These are phyloP conservation scores for Saccharomycopsis amapae DNA, from an alignment of 805 yeast genomes.

Conservation along the genomic window DNA sequence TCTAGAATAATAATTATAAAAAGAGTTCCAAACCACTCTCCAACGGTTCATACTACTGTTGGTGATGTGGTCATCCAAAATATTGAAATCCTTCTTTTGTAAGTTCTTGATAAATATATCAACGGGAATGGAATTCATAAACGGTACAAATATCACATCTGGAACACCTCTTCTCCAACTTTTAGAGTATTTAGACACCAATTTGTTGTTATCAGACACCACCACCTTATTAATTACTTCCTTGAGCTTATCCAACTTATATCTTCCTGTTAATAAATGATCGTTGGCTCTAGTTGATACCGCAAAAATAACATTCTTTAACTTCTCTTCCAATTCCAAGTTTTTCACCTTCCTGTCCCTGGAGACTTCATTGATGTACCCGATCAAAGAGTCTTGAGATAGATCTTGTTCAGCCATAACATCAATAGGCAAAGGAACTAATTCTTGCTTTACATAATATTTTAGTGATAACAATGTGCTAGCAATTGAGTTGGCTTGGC, in stretches of 20 bases:
- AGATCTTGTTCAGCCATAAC: conserved; percentile 44
- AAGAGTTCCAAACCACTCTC: conserved; percentile 27
- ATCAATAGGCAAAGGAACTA: conserved; percentile 56
- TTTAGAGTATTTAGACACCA: conserved; percentile 27
- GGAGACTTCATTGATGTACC: conserved; percentile 31
- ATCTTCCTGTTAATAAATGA: conserved; percentile 62
- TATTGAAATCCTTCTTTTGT: conserved; percentile 59
- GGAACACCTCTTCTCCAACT: conserved; percentile 44
- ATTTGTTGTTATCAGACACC: conserved; percentile 24
- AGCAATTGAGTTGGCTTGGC: conserved; percentile 72
- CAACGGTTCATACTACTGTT: conserved; percentile 25
- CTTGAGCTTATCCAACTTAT: conserved; percentile 39
- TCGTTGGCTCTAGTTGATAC: conserved; percentile 74
- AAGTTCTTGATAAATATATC: conserved; percentile 52
- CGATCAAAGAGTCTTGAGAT: conserved; percentile 57
- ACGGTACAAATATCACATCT: conserved; percentile 61
- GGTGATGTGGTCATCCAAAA: conserved; percentile 28
- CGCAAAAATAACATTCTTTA: conserved; percentile 58
- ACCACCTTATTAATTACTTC: conserved; percentile 32
- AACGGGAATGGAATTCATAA: conserved; percentile 61
- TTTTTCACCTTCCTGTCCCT: conserved; percentile 15
- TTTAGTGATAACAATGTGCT: conserved; percentile 52
- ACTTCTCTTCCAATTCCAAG: conserved; percentile 29
- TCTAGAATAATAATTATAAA: conserved; percentile 24
- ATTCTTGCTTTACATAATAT: conserved; percentile 44